Percentiles rank a stretch among this genome's conserved stretches.
Evolutionary conservation across 2,329 filamentous ascomycete genomes (phyloP).

Genomic region (Botryotinia narcissicola): DNA sequence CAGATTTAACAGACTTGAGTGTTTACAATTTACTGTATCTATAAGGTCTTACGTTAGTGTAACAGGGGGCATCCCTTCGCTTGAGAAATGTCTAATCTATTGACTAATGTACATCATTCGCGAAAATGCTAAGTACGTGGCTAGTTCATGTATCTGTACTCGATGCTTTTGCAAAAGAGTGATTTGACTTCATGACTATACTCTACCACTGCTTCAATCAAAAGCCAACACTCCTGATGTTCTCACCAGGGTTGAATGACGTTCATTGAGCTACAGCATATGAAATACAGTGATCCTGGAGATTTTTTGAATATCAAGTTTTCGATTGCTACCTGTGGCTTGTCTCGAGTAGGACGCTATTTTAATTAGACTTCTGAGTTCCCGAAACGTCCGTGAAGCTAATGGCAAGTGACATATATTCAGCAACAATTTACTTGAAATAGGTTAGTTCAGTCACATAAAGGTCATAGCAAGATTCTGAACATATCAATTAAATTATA

Average conservation of each 20-base stretch:
- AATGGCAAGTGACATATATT: neutral
- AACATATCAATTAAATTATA: no score
- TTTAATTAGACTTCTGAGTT: neutral
- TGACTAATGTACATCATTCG: neutral
- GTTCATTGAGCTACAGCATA: neutral
- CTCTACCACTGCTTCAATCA: neutral
- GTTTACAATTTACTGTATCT: neutral
- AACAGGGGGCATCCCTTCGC: neutral
- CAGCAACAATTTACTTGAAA: neutral
- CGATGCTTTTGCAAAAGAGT: rapidly evolving
- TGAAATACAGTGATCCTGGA: neutral
- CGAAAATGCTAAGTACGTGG: neutral
- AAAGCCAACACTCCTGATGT: neutral
- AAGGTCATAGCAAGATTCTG: rapidly evolving
- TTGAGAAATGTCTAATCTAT: neutral
- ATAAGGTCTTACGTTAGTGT: neutral
- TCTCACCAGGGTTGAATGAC: neutral
- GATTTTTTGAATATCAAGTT: neutral
- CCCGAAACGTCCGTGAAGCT: neutral
- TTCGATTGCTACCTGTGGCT: neutral
- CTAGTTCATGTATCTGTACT: neutral
- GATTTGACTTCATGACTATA: neutral
- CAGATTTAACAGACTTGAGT: neutral
- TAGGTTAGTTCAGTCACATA: no score
- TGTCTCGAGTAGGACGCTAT: neutral